Conservation (phyloP, 1,139 yeast species). For the Saccharomyces hybrid region DNA sequence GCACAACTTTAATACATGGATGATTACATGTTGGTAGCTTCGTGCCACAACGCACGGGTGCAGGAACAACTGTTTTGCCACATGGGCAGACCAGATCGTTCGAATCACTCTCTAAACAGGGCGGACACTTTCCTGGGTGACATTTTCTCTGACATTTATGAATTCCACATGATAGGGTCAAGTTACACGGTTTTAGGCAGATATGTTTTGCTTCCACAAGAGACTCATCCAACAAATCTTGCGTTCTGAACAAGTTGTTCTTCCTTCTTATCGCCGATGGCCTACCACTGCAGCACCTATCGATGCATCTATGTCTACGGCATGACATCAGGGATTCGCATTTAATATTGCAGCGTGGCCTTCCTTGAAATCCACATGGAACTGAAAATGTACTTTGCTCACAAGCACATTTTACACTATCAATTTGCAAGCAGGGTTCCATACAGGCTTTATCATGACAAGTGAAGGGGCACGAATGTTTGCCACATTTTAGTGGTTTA, state of each 20-base stretch:
- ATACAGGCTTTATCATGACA: conserved; percentile 77
- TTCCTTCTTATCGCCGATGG: conserved; percentile 57
- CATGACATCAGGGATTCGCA: conserved; percentile 76
- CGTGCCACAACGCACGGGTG: conserved; percentile 90
- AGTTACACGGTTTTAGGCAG: conserved; percentile 65
- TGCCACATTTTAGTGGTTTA: conserved; percentile 65
- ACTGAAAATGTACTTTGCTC: conserved; percentile 40
- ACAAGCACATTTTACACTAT: conserved; percentile 33
- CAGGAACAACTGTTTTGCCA: conserved; percentile 70
- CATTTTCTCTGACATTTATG: conserved; percentile 73
- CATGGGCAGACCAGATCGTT: conserved; percentile 81
- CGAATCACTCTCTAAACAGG: conserved; percentile 75
- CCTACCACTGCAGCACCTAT: conserved; percentile 64
- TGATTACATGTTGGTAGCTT: conserved; percentile 57
- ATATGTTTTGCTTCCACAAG: conserved; percentile 70
- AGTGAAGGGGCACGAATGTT: conserved; percentile 48
- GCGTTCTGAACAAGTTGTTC: conserved; percentile 34
- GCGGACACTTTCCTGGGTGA: conserved; percentile 77
- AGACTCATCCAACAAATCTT: conserved; percentile 42
- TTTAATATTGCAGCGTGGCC: conserved; percentile 63
- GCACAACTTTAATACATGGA: conserved; percentile 49
- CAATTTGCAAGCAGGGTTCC: conserved; percentile 46
- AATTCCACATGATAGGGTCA: conserved; percentile 58
- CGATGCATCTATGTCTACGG: conserved; percentile 69
- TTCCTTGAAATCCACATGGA: conserved; percentile 53